A percentile compares a stretch with the other conserved stretches of the same genome.
phyloP scores from a whole-genome alignment of 2,329 filamentous ascomycete species.

The Colletotrichum aenigma region DNA sequence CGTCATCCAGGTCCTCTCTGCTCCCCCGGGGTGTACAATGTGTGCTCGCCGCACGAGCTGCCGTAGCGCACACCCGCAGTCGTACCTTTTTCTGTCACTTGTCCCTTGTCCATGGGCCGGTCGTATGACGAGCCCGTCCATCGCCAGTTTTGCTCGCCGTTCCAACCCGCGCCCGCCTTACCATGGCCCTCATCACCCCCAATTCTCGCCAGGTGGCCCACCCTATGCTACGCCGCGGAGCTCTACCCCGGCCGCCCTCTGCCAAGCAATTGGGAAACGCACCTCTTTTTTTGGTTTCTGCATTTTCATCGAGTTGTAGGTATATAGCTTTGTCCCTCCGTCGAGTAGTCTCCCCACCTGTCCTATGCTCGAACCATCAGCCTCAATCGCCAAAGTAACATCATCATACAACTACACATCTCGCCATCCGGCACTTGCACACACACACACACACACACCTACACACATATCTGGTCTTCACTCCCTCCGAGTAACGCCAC shows the following conservation, averaged over 20 bases:
- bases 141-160: constrained; percentile 15
- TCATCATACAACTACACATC: neutral
- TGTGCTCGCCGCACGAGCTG: neutral
- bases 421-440: constrained; percentile 2
- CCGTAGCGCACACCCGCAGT: neutral
- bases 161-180: constrained; percentile 10
- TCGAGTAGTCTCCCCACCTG: constrained; percentile 12
- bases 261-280: neutral
- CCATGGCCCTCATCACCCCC: neutral
- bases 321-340: constrained; percentile 15
- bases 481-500: constrained; percentile 9
- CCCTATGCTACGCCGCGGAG: neutral
- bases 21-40: neutral
- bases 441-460: neutral
- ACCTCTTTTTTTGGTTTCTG: neutral
- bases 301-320: neutral
- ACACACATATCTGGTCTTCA: neutral
- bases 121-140: constrained; percentile 17
- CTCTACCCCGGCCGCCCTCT: neutral
- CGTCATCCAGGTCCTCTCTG: neutral
- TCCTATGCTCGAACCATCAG: constrained; percentile 14
- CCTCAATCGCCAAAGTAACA: neutral
- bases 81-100: neutral
- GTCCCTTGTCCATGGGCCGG: neutral
- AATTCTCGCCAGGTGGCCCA: neutral